Evolutionary conservation across 768 basidiomycete species (phyloP).

Genomic region (Lactifluus volemus): DNA sequence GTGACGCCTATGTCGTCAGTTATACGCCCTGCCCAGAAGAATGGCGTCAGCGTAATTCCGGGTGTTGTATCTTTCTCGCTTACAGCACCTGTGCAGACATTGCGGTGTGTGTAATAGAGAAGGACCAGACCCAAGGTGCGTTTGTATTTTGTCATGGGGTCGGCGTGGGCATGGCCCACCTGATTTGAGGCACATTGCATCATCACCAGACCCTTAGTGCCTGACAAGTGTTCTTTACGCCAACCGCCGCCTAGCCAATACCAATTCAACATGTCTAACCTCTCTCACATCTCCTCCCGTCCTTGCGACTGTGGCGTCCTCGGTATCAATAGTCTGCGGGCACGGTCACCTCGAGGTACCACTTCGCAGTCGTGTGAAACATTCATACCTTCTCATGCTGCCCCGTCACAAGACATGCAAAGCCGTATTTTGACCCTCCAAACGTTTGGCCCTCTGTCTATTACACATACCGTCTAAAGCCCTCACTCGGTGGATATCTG

Average conservation of each 20-base stretch:
- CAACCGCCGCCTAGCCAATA: background rate
- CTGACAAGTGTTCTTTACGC: background rate
- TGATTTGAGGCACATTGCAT: constrained; percentile 2
- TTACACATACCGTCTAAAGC: background rate
- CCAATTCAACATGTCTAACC: background rate
- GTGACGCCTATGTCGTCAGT: background rate
- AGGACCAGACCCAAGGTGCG: background rate
- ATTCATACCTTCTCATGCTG: background rate
- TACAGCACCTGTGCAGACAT: background rate
- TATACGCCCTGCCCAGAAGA: background rate
- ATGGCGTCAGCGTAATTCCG: background rate
- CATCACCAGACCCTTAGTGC: constrained; percentile 6
- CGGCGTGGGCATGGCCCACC: background rate
- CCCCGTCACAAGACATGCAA: background rate
- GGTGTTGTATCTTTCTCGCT: background rate
- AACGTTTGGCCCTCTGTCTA: background rate
- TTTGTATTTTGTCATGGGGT: background rate
- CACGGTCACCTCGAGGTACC: background rate
- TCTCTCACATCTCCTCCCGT: background rate
- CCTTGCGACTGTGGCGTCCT: background rate
- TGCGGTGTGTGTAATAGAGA: background rate
- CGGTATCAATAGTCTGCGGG: background rate
- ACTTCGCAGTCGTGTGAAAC: background rate
- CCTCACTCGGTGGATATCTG: background rate
- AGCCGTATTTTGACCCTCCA: background rate